Conservation (phyloP, 2,329 filamentous ascomycete genomes). For the Dactylonectria estremocensis region DNA sequence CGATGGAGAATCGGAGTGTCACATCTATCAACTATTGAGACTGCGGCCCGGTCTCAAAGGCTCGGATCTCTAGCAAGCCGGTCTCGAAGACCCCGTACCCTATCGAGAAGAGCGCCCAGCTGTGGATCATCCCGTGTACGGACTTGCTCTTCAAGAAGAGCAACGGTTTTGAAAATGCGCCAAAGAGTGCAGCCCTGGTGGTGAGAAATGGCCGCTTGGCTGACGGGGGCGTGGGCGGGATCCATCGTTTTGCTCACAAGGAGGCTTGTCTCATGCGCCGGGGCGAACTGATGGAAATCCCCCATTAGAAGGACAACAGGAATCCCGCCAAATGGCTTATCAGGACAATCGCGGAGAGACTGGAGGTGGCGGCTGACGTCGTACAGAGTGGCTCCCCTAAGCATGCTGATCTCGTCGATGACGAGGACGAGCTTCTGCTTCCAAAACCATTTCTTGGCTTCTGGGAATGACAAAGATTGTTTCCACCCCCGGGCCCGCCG, state of each 20-base stretch:
- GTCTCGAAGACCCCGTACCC: constrained; percentile 27
- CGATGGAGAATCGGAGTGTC: no score
- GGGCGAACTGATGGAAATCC: constrained; percentile 32
- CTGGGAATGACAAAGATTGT: constrained; percentile 10
- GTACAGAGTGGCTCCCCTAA: constrained; percentile 25
- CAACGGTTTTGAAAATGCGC: constrained; percentile 31
- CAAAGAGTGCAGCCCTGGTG: constrained; percentile 21
- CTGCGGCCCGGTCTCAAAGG: no score
- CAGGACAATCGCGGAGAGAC: constrained; percentile 22
- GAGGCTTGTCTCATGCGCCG: constrained; percentile 27
- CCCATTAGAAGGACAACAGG: constrained; percentile 33
- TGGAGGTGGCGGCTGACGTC: constrained; percentile 21
- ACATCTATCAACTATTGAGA: no score
- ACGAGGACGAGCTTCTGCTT: constrained; percentile 32
- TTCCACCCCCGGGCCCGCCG: constrained; percentile 21
- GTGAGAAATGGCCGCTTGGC: constrained; percentile 27
- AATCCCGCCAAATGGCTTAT: constrained; percentile 33
- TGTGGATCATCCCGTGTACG: constrained; percentile 29
- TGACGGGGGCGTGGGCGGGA: constrained; percentile 13
- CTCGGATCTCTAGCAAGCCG: no score
- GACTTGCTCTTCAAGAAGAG: constrained; percentile 33
- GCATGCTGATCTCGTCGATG: constrained; percentile 32
- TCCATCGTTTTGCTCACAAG: constrained; percentile 24
- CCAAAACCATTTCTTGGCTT: constrained; percentile 29
- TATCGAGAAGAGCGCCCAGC: constrained; percentile 31